Base-by-base conservation (phyloP, 2,329 filamentous ascomycete genomes). In the Phyllosticta capitalensis region DNA sequence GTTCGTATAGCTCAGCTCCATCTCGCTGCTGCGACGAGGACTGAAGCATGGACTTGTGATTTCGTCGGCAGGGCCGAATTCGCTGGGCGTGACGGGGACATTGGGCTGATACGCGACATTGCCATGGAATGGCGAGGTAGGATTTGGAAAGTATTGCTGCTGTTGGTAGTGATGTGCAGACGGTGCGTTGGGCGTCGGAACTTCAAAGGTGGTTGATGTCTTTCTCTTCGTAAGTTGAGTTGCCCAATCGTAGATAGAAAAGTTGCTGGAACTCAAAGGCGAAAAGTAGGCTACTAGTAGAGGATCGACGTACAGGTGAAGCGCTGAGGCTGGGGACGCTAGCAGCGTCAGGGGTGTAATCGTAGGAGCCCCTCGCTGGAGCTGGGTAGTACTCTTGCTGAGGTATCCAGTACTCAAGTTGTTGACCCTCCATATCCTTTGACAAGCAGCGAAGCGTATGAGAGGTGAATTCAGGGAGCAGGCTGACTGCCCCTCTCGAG, bases 11-110 rank as follows among this genome's bases (percentile, higher is more conserved):
- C n/a, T 45, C 17, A 45, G 38, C 38, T 45, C 38, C 38, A 26
- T 55, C 33, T 9, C 26, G 14, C 21, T 21, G 50, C 5, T 61
- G 61, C 22, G 33, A 28, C 17, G 52, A 17, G 12, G 59, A 45
- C 30, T 26, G 30, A 21, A 60, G 48, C 20, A 54, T 38, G 17
- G 38, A 59, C 20, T 52, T 12, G 26, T 48, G 20, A 6, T 56
- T 53, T 73, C 72, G 61, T 74, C 71, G 56, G 72, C 71, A 38
- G 72, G 73, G 48, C 69, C 69, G 52, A 74, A 73, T 50, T 74
- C 72, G 5, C 69, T 70, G 10, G 72, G 71, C 4, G 72, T 74
- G 67, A 74, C 68, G 24, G 71, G 69, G 50, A 73, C 64, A n/a
- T 45, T 45, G 38, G 38, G 17, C n/a, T 67, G 67, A 61, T 72